Base-by-base conservation (phyloP, 495 filamentous ascomycete species). In the Penicillium dipodomyicola region DNA sequence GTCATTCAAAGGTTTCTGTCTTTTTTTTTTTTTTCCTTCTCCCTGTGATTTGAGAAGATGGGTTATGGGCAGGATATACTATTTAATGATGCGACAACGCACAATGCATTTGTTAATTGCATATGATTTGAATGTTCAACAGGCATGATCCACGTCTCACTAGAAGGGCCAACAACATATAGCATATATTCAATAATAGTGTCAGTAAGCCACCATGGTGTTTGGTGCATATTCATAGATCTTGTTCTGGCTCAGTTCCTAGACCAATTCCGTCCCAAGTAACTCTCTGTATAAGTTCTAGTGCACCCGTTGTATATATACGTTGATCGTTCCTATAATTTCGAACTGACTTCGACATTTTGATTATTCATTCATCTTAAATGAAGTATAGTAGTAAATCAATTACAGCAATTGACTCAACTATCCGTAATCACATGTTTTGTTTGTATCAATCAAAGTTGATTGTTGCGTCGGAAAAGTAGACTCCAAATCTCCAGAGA, bases 1-100 rank as follows among this genome's bases (percentile, higher is more conserved):
- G 53, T 52, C 58, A 23, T 23, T 45, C 56, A 58, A 44, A 33
- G 57, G 42, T 58, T 60, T 46, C 55, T 56, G 50, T 46, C n/a
- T 33, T 62, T 58, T 44, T 15, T 30, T 12, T 32, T 33, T 64
- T 29, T 29, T 20, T 20, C 2, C 1, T 1, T 43, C 35, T 37
- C 33, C 29, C 27, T 30, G 32, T 40, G 46, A 29, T 33, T 56
- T 17, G 20, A 25, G 23, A 23, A 32, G 20, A 44, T 37, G 27
- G 32, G 32, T 25, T 51, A 30, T 39, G 40, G 40, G 19, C 15
- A 40, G 40, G 45, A 33, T 58, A 61, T 46, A 39, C 15, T 39
- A 54, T 45, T 29, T 58, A 58, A 61, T 61, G 54, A 42, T 44
- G 46, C 44, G 51, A 32, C 41, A 35, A 33, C 48, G 30, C 54